Base-by-base conservation (phyloP, 495 filamentous ascomycete species). In the Trichoderma orchidacearum region DNA sequence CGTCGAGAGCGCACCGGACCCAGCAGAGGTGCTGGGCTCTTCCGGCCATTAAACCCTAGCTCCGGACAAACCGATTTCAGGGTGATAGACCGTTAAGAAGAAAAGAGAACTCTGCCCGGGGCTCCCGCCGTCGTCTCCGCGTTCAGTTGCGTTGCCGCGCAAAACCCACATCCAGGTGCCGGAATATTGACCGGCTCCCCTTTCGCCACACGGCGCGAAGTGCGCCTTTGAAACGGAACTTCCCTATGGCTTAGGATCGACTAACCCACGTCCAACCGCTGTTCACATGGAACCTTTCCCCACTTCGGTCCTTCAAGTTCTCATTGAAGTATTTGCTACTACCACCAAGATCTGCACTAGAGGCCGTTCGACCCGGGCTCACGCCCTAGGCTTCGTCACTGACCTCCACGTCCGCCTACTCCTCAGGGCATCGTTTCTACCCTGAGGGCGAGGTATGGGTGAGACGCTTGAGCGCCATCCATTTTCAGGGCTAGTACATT, bases 241-340 rank as follows among this genome's bases (percentile, higher is more conserved):
- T 72, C 78, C 76, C 74, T 84, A 81, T 80, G 78, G 59, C 64
- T 67, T 80, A 83, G 78, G 77, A 79, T 80, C 78, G 77, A 80
- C 79, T 83, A 77, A 84, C 77, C 74, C 76, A 75, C 80, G 79
- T 81, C 76, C 75, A 82, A 83, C 77, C 80, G 76, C 78, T 83
- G 75, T 82, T 83, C 73, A 80, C 77, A 81, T 73, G 72, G 75
- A 84, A 82, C 80, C 76, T 81, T 84, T 83, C 77, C 75, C 77
- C 75, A 83, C 78, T 82, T 84, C 77, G 81, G 79, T 82, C 78
- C 74, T 82, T 79, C 80, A 83, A 82, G 77, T 80, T 83, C 76
- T 82, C 73, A 82, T 83, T 83, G 81, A 79, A 83, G 75, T 84
- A 84, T 84, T 84, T 84, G 76, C 79, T 84, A 84, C 77, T 84